phyloP scores from a whole-genome alignment of 192 early-diverging fungal genomes.

The Oehlia diaphana region DNA sequence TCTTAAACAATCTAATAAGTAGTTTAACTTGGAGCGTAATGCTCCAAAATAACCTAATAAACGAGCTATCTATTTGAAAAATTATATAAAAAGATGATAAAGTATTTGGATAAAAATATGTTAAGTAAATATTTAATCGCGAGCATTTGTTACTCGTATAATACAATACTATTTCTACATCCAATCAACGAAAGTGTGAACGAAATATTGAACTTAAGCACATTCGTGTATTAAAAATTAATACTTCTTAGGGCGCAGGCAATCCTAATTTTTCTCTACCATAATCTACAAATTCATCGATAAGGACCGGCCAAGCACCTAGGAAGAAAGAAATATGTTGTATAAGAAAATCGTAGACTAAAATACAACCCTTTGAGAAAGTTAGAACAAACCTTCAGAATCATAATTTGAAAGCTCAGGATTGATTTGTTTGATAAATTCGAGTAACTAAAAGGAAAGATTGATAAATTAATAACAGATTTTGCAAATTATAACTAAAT shows the following conservation, averaged over 20 bases:
- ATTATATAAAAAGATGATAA: neutral
- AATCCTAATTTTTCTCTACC: constrained; percentile 11
- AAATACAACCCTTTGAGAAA: neutral
- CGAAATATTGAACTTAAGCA: neutral
- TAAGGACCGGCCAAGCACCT: constrained; percentile 83
- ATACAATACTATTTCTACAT: neutral
- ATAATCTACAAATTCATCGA: constrained; percentile 57
- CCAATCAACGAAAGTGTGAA: neutral
- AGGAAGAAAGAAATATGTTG: neutral
- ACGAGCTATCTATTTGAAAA: neutral
- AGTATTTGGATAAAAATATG: neutral
- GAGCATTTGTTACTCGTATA: neutral
- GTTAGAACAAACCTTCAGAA: constrained; percentile 48
- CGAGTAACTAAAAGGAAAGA: constrained; percentile 58
- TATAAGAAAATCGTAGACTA: neutral
- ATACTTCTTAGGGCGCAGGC: neutral
- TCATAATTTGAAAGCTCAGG: constrained; percentile 69
- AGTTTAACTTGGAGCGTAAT: neutral
- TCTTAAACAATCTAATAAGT: neutral
- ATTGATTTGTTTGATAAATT: constrained; percentile 67
- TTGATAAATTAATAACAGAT: neutral
- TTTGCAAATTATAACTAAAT: neutral
- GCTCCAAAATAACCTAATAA: neutral
- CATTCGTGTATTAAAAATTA: neutral
- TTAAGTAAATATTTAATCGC: neutral